Base-by-base conservation (phyloP, 2,329 filamentous ascomycete genomes). In the Aspergillus tamarii region DNA sequence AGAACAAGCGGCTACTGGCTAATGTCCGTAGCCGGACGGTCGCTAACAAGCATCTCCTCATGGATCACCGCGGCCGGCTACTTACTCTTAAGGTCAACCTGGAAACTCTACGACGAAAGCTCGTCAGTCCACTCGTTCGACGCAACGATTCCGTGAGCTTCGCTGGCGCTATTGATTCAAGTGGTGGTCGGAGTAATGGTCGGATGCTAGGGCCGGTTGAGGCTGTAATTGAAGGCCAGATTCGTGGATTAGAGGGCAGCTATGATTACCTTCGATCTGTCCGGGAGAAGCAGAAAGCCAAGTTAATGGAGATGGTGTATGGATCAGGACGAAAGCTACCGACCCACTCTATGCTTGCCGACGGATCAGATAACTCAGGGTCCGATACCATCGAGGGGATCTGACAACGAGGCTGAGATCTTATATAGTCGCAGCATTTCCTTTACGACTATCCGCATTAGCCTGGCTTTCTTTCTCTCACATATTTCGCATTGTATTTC, bases 31-130 rank as follows among this genome's bases (percentile, higher is more conserved):
- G 90, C 63, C 91, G 91, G 72, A 97, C 94, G 1, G 88, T 97
- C 28, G 87, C 88, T 65, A 96, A 97, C 81, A 97, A 97, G 80
- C 88, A 89, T 67, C 85, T 96, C 41, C 85, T 98, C 10, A 88
- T 95, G 67, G 91, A 93, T 71, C 94, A 97, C 78, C 95, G 96
- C 72, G 88, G 91, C 64, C 90, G 91, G 66, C 86, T 98, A 45
- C 84, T 95, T 60, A 91, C 90, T 3, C 85, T 98, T 46, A 95
- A 96, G 76, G 89, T 92, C 12, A 94, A 92, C 69, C 86, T 98
- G 19, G 94, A 97, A 80, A 90, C 85, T n/a, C 82, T 97, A 54
- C 84, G 94, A 41, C 85, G 90, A 67, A 95, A 94, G 76, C 84
- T 97, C 21, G 91, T 97, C 46, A 92, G 88, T 59, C 94, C 94